These are phyloP conservation scores for Penicillium glabrum DNA, from an alignment of 2,329 filamentous ascomycete genomes.

Conservation along the genomic window DNA sequence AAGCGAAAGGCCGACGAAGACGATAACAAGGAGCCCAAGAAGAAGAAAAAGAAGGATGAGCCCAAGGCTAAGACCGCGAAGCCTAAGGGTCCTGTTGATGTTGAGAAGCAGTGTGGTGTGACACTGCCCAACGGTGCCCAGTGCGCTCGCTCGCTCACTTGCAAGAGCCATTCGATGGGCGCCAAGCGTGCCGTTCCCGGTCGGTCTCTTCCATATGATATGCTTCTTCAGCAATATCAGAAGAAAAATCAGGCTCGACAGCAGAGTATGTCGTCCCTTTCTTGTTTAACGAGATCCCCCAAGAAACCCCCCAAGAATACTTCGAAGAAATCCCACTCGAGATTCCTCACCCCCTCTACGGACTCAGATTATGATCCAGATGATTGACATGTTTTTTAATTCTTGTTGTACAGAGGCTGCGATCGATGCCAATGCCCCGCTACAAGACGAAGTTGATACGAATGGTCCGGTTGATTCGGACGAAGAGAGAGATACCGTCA, in stretches of 20 bases:
- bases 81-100: conserved; percentile 88
- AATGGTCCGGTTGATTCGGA: conserved; percentile 87
- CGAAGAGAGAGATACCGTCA: conserved; percentile 87
- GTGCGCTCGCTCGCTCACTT: conserved; percentile 85
- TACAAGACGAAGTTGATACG: conserved; percentile 81
- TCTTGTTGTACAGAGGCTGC: conserved; percentile 68
- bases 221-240: conserved; percentile 82
- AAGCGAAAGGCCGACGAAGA: conserved; percentile 72
- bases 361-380: background rate
- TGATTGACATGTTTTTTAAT: conserved; percentile 15
- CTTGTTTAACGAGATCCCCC: background rate
- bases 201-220: conserved; percentile 85
- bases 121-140: conserved; percentile 79
- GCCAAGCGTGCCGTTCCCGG: conserved; percentile 87
- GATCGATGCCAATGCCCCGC: conserved; percentile 87
- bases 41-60: conserved; percentile 95
- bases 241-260: conserved; percentile 99
- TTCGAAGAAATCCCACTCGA: background rate
- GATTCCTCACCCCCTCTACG: background rate
- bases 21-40: conserved; percentile 76
- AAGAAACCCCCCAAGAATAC: background rate
- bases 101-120: conserved; percentile 91
- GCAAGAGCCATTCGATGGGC: conserved; percentile 94
- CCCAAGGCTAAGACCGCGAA: conserved; percentile 80
- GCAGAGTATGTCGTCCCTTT: conserved; percentile 68